Conservation (phyloP, 2,329 filamentous ascomycete genomes). For the Lachnellula cervina region DNA sequence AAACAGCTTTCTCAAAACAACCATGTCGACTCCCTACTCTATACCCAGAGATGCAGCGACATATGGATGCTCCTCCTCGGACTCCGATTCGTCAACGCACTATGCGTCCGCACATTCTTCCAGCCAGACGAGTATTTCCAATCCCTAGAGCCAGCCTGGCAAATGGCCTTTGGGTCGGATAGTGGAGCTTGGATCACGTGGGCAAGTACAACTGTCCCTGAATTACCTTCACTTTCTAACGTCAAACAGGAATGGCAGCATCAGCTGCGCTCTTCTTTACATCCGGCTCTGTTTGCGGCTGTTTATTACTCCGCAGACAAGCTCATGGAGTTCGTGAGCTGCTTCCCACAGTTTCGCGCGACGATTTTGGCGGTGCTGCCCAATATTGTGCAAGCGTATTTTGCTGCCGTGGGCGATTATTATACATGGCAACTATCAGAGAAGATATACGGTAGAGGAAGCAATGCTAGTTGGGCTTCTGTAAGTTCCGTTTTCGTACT, state of each 20-base stretch:
- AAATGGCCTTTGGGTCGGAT: constrained; percentile 69
- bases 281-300: constrained; percentile 79
- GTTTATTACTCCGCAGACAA: constrained; percentile 62
- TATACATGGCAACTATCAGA: constrained; percentile 81
- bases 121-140: constrained; percentile 99
- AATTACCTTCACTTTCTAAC: constrained; percentile 7
- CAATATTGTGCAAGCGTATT: constrained; percentile 68
- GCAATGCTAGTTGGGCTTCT: constrained; percentile 60
- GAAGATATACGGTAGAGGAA: constrained; percentile 64
- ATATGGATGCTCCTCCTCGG: constrained; percentile 43
- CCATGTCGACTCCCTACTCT: constrained; percentile 23
- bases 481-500: constrained; percentile 42
- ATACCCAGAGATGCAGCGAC: constrained; percentile 26
- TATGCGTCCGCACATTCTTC: constrained; percentile 83
- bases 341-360: constrained; percentile 53
- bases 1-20: constrained; percentile 13
- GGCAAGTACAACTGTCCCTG: constrained; percentile 50
- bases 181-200: constrained; percentile 93
- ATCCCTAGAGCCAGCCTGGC: constrained; percentile 90
- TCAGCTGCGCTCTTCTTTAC: constrained; percentile 81
- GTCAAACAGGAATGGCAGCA: constrained; percentile 78
- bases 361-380: constrained; percentile 68
- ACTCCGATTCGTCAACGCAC: constrained; percentile 74
- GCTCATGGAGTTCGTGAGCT: constrained; percentile 49
- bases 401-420: constrained; percentile 76